Evolutionary conservation across 2,329 filamentous ascomycete species (phyloP).

Genomic region (Akanthomyces dipterigenus): DNA sequence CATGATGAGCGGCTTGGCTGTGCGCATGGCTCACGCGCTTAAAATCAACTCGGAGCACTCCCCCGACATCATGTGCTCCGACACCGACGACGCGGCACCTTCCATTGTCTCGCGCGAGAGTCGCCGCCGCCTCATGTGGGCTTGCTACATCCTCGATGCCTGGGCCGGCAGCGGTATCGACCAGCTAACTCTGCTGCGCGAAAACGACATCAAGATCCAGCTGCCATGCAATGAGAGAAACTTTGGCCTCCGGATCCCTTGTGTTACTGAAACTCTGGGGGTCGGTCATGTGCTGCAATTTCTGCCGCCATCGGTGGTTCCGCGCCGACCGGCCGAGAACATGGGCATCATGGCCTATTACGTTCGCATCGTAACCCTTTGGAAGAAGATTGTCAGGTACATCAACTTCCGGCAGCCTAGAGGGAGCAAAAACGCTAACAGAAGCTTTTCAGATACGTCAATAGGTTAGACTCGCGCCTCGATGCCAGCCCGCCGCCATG

Average conservation of each 20-base stretch:
- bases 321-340: conserved; percentile 32
- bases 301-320: conserved; percentile 32
- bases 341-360: conserved; percentile 40
- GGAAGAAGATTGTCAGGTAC: conserved; percentile 33
- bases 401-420: not conserved
- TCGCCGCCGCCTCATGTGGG: conserved; percentile 35
- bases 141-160: conserved; percentile 34
- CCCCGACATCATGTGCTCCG: conserved; percentile 31
- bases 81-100: conserved; percentile 23
- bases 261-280: conserved; percentile 33
- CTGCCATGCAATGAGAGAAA: conserved; percentile 34
- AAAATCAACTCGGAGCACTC: conserved; percentile 33
- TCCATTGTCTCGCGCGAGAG: conserved; percentile 32
- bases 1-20: conserved; percentile 34
- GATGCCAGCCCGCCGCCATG: conserved; percentile 34
- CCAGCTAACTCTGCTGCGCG: conserved; percentile 31
- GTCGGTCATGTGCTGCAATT: conserved; percentile 35
- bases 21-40: conserved; percentile 35
- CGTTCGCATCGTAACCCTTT: conserved; percentile 33
- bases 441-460: conserved; percentile 28
- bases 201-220: conserved; percentile 35
- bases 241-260: conserved; percentile 34
- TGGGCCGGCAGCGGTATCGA: conserved; percentile 34
- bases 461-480: conserved; percentile 32
- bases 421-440: not conserved